These are phyloP conservation scores for Pterulicium gracile DNA, from an alignment of 1,284 basidiomycete genomes.

Conservation along the genomic window DNA sequence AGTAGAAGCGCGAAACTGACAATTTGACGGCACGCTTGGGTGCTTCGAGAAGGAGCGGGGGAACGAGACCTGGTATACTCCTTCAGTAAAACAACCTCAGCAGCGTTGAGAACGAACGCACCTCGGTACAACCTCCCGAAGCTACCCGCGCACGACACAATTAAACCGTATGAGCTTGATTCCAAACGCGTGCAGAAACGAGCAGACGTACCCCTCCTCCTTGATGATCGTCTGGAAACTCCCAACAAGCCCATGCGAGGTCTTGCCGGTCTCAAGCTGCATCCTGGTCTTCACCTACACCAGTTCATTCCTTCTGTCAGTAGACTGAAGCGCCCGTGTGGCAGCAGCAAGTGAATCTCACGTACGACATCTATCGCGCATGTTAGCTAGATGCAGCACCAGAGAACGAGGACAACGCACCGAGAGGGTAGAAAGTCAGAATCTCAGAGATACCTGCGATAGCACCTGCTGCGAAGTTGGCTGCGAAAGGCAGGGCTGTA, in stretches of 20 bases:
- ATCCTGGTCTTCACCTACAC: slow-evolving; percentile 91
- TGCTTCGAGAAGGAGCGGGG: slow-evolving; percentile 91
- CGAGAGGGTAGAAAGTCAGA: slow-evolving; percentile 86
- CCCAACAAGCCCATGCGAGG: slow-evolving; percentile 70
- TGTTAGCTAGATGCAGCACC: slow-evolving; percentile 1
- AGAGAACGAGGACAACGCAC: slow-evolving; percentile 24
- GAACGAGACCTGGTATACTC: slow-evolving; percentile 63
- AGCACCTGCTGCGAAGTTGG: slow-evolving; percentile 85
- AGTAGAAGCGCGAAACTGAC: slow-evolving; percentile 29
- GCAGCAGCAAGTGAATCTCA: slow-evolving; percentile 8
- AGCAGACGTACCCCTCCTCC: slow-evolving; percentile 66
- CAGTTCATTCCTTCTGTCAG: slow-evolving; percentile 13
- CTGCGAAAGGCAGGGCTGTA: slow-evolving; percentile 72
- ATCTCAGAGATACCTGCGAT: slow-evolving; percentile 88
- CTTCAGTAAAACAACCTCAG: background rate
- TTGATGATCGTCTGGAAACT: slow-evolving; percentile 70
- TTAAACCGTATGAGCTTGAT: slow-evolving; percentile 8
- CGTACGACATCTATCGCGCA: slow-evolving; percentile 41
- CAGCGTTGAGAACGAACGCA: slow-evolving; percentile 15
- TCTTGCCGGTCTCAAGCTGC: slow-evolving; percentile 85
- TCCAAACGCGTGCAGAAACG: slow-evolving; percentile 11
- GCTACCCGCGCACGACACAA: slow-evolving; percentile 30
- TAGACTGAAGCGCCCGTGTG: slow-evolving; percentile 2
- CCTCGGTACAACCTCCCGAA: slow-evolving; percentile 82
- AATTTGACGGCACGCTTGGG: slow-evolving; percentile 99